Conservation (phyloP, 495 filamentous ascomycete species). For the Neurospora sp. region DNA sequence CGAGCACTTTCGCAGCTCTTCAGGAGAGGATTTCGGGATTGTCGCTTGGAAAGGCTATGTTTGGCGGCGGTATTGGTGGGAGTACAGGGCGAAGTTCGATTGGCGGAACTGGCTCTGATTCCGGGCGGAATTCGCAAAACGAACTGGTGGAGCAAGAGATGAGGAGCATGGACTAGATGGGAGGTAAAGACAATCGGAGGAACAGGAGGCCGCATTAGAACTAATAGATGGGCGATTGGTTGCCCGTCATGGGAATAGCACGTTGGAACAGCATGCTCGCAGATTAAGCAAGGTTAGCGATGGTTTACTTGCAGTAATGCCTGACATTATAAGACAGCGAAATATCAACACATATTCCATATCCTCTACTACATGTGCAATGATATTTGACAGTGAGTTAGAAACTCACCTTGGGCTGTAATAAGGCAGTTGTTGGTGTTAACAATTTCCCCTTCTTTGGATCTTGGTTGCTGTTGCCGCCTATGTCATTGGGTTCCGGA, state of each 20-base stretch:
- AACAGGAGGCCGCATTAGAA: background rate
- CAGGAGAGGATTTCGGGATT: slow-evolving; percentile 39
- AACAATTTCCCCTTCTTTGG: background rate
- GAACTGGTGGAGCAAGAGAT: slow-evolving; percentile 18
- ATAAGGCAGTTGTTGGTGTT: background rate
- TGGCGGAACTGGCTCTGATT: background rate
- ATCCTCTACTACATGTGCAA: background rate
- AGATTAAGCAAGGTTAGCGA: background rate
- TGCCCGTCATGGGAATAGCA: background rate
- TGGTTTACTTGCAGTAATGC: background rate
- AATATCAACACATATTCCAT: background rate
- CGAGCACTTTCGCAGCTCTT: slow-evolving; percentile 29
- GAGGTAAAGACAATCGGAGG: background rate
- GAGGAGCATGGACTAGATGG: slow-evolving; percentile 20
- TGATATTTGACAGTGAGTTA: background rate
- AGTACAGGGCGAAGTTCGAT: slow-evolving; percentile 5
- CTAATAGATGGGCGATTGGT: background rate
- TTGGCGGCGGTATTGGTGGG: slow-evolving; percentile 9
- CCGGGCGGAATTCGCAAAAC: slow-evolving; percentile 2
- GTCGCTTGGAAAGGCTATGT: slow-evolving; percentile 27
- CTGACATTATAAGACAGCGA: background rate
- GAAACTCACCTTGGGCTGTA: background rate
- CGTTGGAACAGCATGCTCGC: background rate
- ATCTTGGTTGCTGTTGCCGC: background rate
- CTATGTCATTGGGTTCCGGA: background rate